Conservation (phyloP, 306 rosid genomes). For the Inga laurina region DNA sequence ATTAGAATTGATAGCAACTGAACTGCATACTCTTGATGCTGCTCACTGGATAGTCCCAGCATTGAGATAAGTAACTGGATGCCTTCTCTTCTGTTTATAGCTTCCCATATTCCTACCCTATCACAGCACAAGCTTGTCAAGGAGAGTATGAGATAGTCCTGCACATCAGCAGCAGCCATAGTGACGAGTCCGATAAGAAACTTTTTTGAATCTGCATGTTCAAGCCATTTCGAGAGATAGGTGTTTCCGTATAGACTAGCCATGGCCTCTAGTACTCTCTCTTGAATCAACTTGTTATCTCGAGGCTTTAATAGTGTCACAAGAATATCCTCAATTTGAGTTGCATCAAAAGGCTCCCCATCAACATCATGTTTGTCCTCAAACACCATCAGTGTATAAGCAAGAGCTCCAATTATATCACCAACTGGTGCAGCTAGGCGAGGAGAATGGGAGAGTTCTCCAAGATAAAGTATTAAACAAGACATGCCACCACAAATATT, state of each 20-base stretch:
- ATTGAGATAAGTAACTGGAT: slow-evolving; percentile 87
- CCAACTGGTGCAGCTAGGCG: slow-evolving; percentile 74
- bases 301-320: slow-evolving; percentile 77
- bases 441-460: slow-evolving; percentile 88
- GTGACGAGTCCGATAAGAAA: slow-evolving; percentile 86
- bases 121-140: slow-evolving; percentile 85
- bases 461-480: slow-evolving; percentile 79
- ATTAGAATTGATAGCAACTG: slow-evolving; percentile 80
- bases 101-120: slow-evolving; percentile 83
- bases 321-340: slow-evolving; percentile 77
- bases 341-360: slow-evolving; percentile 65
- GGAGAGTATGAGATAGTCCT: slow-evolving; percentile 67
- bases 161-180: slow-evolving; percentile 85
- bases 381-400: slow-evolving; percentile 85
- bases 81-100: slow-evolving; percentile 88
- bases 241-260: slow-evolving; percentile 88
- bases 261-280: slow-evolving; percentile 95
- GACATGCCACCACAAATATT: slow-evolving; percentile 97
- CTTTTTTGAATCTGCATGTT: slow-evolving; percentile 83
- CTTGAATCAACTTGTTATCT: slow-evolving; percentile 79
- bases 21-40: slow-evolving; percentile 95
- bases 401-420: slow-evolving; percentile 95
- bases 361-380: slow-evolving; percentile 52
- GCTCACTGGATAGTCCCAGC: slow-evolving; percentile 89
- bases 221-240: slow-evolving; percentile 70